phyloP scores from a whole-genome alignment of 176 grass and related monocot genomes.

The Avena eriantha region DNA sequence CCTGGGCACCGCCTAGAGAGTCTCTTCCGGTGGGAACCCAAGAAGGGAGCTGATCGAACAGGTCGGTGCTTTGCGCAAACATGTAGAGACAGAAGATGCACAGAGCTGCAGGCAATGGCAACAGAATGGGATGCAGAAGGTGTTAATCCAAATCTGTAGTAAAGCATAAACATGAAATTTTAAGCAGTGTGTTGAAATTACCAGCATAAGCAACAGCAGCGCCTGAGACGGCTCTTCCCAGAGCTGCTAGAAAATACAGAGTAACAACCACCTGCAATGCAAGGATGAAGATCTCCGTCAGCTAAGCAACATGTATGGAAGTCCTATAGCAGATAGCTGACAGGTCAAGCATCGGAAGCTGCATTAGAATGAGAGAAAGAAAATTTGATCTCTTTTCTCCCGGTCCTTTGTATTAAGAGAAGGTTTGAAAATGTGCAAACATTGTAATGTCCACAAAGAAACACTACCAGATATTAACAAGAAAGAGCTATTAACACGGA shows the following conservation, averaged over 20 bases:
- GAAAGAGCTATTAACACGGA: not conserved
- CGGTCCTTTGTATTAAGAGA: not conserved
- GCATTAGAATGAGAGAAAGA: not conserved
- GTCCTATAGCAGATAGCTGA: constrained; percentile 5
- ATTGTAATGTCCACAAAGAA: not conserved
- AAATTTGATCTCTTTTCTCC: not conserved
- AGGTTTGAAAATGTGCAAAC: not conserved
- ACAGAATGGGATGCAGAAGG: not conserved
- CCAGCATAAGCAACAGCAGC: constrained; percentile 89
- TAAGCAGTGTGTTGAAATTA: constrained; percentile 46
- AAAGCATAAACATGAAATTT: not conserved
- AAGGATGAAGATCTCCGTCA: constrained; percentile 22
- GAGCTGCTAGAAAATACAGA: constrained; percentile 75
- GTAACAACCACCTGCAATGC: constrained; percentile 74
- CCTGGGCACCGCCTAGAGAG: constrained; percentile 45
- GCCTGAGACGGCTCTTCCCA: constrained; percentile 85
- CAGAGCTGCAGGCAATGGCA: constrained; percentile 51
- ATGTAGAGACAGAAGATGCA: constrained; percentile 83
- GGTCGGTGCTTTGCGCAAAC: constrained; percentile 69
- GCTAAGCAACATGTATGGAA: not conserved
- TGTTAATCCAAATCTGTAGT: constrained; percentile 13
- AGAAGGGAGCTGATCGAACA: constrained; percentile 57
- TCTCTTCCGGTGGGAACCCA: constrained; percentile 63
- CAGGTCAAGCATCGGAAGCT: not conserved
- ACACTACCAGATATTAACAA: not conserved